Conservation (phyloP, 495 filamentous ascomycete species). For the Xylaria longipes region DNA sequence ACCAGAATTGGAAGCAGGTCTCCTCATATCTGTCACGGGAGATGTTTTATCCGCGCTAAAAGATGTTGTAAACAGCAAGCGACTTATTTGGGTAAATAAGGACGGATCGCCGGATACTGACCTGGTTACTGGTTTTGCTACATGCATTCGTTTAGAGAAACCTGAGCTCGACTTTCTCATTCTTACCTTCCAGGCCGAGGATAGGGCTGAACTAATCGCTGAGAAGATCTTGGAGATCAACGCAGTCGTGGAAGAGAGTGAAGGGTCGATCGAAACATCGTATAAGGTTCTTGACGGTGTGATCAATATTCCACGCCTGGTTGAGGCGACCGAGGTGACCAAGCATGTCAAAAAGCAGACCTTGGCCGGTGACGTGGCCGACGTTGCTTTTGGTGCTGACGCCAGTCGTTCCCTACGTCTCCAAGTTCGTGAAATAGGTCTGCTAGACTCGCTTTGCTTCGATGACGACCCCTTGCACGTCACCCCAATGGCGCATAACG, state of each 20-base stretch:
- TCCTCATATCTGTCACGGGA: background rate
- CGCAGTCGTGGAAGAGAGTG: background rate
- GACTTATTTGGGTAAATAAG: background rate
- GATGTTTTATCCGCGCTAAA: background rate
- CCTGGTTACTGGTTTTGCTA: background rate
- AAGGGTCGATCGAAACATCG: background rate
- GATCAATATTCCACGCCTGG: background rate
- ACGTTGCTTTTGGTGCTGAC: background rate
- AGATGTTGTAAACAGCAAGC: background rate
- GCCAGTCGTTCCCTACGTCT: background rate
- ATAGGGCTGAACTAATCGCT: background rate
- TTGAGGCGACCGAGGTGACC: background rate
- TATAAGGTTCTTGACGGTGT: background rate
- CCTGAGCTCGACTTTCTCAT: background rate
- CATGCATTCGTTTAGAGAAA: background rate
- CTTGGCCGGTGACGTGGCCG: background rate
- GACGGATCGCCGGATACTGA: background rate
- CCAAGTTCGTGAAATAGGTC: background rate
- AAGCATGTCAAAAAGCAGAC: constrained; percentile 9
- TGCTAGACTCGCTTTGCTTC: background rate
- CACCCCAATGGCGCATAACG: background rate
- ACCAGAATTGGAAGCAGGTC: background rate
- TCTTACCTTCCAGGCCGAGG: background rate
- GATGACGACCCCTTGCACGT: background rate
- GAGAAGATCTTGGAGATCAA: background rate